A percentile compares a stretch with the other conserved stretches of the same genome.
Conservation (phyloP, 148 eudicot species). For the Silene uniflora region DNA sequence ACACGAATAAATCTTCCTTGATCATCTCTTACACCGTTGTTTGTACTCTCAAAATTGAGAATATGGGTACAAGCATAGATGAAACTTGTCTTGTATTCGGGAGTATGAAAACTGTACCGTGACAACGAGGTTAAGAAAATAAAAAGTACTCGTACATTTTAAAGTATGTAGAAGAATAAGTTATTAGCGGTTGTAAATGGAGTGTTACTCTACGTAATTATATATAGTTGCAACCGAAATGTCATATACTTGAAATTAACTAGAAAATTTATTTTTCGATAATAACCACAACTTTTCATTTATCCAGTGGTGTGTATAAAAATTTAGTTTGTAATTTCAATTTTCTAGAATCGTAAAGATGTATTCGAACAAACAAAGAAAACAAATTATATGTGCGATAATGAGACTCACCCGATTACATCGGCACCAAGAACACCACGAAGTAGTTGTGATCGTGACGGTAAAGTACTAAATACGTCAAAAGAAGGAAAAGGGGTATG, state of each 20-base stretch:
- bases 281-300: too few relatives aligned
- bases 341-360: not conserved
- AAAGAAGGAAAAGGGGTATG: not conserved
- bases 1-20: conserved; percentile 85
- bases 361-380: not conserved
- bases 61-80: conserved; percentile 93
- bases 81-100: conserved; percentile 88
- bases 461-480: not conserved
- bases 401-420: not conserved
- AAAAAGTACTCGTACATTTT: too few relatives aligned
- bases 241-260: too few relatives aligned
- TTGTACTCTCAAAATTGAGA: conserved; percentile 86
- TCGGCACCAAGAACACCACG: not conserved
- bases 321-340: too few relatives aligned
- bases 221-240: too few relatives aligned
- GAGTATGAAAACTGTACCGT: conserved; percentile 86
- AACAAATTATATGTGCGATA: not conserved
- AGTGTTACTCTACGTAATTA: too few relatives aligned
- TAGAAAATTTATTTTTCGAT: too few relatives aligned
- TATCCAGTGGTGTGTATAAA: too few relatives aligned
- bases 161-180: not conserved
- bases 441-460: not conserved
- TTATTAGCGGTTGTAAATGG: too few relatives aligned
- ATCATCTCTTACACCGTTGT: conserved; percentile 83
- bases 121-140: not conserved